These are phyloP conservation scores for Lotmaria passim DNA, from an alignment of 208 protist genomes.

Conservation along the genomic window DNA sequence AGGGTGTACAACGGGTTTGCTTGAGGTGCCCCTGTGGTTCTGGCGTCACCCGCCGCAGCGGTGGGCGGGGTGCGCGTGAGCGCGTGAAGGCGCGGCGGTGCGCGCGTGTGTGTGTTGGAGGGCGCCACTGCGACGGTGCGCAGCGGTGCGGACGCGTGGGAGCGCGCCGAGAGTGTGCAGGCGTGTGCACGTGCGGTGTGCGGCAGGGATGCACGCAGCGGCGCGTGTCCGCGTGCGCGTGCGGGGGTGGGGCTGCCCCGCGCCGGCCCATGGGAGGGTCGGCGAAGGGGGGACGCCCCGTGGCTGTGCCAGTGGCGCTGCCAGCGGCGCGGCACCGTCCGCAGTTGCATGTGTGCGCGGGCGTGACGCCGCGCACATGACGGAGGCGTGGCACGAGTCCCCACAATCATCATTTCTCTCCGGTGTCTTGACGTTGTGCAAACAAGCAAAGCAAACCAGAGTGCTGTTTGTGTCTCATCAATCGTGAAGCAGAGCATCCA, in stretches of 20 bases:
- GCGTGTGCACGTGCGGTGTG: conserved; percentile 8
- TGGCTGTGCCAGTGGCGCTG: conserved; percentile 30
- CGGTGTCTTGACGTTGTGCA: neutral
- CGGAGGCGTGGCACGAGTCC: conserved; percentile 16
- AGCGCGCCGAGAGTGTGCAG: conserved; percentile 3
- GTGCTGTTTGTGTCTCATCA: neutral
- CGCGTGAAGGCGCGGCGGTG: neutral
- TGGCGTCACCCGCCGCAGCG: conserved; percentile 23
- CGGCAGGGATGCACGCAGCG: neutral
- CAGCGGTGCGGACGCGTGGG: conserved; percentile 9
- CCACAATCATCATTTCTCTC: conserved; percentile 36
- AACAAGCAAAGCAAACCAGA: too few relatives aligned
- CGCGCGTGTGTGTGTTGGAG: conserved; percentile 17
- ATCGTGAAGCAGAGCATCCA: too few relatives aligned
- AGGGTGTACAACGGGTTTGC: conserved; percentile 60
- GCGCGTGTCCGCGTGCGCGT: conserved; percentile 19
- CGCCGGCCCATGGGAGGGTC: conserved; percentile 12
- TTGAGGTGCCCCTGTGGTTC: conserved; percentile 24
- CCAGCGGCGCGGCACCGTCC: conserved; percentile 33
- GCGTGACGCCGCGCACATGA: conserved; percentile 27
- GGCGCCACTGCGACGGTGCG: conserved; percentile 12
- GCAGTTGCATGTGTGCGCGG: conserved; percentile 11
- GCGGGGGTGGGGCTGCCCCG: conserved; percentile 25
- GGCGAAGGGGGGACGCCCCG: conserved; percentile 17
- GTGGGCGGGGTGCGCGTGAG: conserved; percentile 16